Base-by-base conservation (phyloP, 805 yeast genomes). In the Ogataea methylovora region DNA sequence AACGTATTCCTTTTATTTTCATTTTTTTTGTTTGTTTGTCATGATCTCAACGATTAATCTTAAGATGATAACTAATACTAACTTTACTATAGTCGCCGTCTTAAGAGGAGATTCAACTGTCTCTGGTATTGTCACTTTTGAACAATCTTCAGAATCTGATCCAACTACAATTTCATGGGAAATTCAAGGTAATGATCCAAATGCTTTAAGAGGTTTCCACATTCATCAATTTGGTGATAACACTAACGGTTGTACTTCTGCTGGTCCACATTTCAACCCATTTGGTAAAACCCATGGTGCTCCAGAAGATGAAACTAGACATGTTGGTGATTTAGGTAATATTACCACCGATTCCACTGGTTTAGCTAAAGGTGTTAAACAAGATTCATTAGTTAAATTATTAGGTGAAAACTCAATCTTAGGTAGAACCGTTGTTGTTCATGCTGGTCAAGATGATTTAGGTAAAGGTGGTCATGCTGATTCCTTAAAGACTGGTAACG, bases 201-300 rank as follows among this genome's bases (percentile, higher is more conserved):
- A 84, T 54, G 90, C 95, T 33, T 67, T 73, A 59, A 80, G 95
- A 66, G 98, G 98, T 35, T 90, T 92, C 95, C 98, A 92, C 74
- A 69, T 92, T 58, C 98, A 92, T 67, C 82, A 85, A 59, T 92
- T 92, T 56, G 98, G 98, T 69, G 98, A 92, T 72, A 86, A 85
- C 79, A 86, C 98, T 67, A 92, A 92, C 63, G 98, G 98, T 48
- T 92, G 98, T 71, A 90, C 95, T 41, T 84, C 95, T 47, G 96
- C 97, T 36, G 97, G 97, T 57, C 95, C 96, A 40, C 97, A 88
- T 69, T 87, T 86, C 76, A 81, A 88, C 75, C 96, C 96, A 48
- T 82, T 81, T 60, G 71, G 75, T 42, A 82, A 83, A 71, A 75
- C 75, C 47, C 97, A 87, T 61, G 97, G 97, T 69, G 87, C 88